phyloP scores from a whole-genome alignment of 176 grass and related monocot genomes.

The Oryza nivara region DNA sequence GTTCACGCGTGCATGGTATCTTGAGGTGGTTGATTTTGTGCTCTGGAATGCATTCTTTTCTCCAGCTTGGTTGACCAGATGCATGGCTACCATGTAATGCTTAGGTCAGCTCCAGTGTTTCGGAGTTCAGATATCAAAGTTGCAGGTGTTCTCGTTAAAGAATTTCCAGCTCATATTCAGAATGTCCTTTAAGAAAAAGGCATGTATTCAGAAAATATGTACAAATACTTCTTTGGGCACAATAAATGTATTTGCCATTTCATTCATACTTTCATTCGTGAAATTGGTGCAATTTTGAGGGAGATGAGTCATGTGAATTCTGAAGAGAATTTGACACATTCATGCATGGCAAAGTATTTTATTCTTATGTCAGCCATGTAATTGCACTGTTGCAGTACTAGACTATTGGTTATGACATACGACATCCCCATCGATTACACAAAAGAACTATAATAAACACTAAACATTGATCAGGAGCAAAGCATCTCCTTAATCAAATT shows the following conservation, averaged over 20 bases:
- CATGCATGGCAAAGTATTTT: conserved; percentile 23
- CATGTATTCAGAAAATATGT: neutral
- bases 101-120: conserved; percentile 19
- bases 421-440: conserved; percentile 56
- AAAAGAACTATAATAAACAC: conserved; percentile 31
- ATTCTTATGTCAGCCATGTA: conserved; percentile 5
- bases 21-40: conserved; percentile 37
- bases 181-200: neutral
- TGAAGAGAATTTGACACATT: neutral
- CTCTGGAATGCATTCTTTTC: conserved; percentile 9
- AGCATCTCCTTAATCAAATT: neutral
- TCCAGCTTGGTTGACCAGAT: conserved; percentile 40
- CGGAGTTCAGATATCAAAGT: neutral
- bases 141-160: conserved; percentile 3
- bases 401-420: conserved; percentile 14
- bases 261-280: neutral
- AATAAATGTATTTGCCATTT: neutral
- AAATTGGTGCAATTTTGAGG: neutral
- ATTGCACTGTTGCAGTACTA: neutral
- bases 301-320: neutral
- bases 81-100: conserved; percentile 27
- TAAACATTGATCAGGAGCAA: conserved; percentile 19
- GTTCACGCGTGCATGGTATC: conserved; percentile 43
- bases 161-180: neutral
- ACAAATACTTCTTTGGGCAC: neutral